Conservation (phyloP, 139 green algal species). For the Picochlorum sp. region DNA sequence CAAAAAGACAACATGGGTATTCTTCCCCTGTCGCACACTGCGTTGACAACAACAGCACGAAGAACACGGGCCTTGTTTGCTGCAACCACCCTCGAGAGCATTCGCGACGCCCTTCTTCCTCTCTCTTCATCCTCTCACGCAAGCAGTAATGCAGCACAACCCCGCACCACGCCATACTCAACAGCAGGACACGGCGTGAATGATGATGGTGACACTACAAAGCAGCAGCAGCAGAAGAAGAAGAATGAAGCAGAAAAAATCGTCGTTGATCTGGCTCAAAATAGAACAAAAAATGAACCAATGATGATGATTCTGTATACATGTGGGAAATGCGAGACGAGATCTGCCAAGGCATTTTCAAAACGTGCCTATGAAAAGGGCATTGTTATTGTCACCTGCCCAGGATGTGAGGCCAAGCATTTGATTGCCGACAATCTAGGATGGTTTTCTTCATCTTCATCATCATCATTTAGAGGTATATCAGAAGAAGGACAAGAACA, state of each 20-base stretch:
- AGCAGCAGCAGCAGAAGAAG: not conserved
- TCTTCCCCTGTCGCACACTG: too few species aligned
- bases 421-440: slow-evolving; percentile 57
- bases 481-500: not conserved
- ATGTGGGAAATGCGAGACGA: slow-evolving; percentile 34
- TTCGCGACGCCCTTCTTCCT: too few species aligned
- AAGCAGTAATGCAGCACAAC: too few species aligned
- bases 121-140: too few species aligned
- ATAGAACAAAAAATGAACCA: slow-evolving; percentile 8
- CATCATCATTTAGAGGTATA: slow-evolving; percentile 18
- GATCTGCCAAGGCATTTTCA: slow-evolving; percentile 47
- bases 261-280: not conserved
- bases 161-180: too few species aligned
- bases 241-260: not conserved
- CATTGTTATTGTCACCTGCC: slow-evolving; percentile 55
- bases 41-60: too few species aligned
- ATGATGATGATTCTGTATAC: slow-evolving; percentile 33
- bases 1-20: too few species aligned
- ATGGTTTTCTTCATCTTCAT: slow-evolving; percentile 42
- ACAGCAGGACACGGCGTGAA: too few species aligned
- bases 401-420: slow-evolving; percentile 45
- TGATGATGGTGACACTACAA: not conserved
- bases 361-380: slow-evolving; percentile 41
- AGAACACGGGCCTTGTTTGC: too few species aligned
- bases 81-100: too few species aligned